Evolutionary conservation across 768 basidiomycete species (phyloP), one percentile per base, ranked within the genome.

Genomic region (Suillus alpinus): DNA sequence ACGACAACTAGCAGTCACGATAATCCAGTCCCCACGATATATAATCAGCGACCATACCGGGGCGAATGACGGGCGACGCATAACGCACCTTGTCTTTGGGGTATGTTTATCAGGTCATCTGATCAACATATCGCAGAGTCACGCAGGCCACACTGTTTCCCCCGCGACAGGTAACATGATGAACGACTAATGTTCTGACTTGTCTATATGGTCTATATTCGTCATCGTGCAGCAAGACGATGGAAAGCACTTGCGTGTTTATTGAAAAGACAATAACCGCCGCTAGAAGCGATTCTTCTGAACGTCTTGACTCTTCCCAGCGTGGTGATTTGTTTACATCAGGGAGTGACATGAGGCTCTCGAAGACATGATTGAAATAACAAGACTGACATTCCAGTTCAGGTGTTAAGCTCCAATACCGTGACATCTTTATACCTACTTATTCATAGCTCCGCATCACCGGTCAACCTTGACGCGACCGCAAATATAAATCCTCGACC

Each of bases 221-320:
- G 23, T 44, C 31, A 20, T 34, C 7, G 32, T 20, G n/a, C 32
- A 51, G 6, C 32, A 14, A 50, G 49, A n/a, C 2, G 32, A 52
- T 52, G 3, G 23, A n/a, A 46, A 52, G 46, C 23, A 69, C 81
- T 31, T 65, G 85, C 83, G 7, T 84, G 84, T 73, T 86, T 85
- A 73, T 86, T 83, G 8, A 83, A 84, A n/a, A 86, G 70, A 60
- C 85, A 86, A 64, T 86, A 85, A 65, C 86, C 86, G 18, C 85
- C 84, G 58, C 79, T 82, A 4, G 31, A 26, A 46, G 13, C 23
- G 8, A n/a, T n/a, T 20, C 41, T 43, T 20, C 9, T 10, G n/a
- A 10, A 43, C 4, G n/a, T 20, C 9, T 43, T 20, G 10, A 43
- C 9, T 43, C n/a, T 20, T 43, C 41, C 2, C 41, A 43, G n/a